Conservation (phyloP, 495 filamentous ascomycete genomes). For the Schizothecium vesticola region DNA sequence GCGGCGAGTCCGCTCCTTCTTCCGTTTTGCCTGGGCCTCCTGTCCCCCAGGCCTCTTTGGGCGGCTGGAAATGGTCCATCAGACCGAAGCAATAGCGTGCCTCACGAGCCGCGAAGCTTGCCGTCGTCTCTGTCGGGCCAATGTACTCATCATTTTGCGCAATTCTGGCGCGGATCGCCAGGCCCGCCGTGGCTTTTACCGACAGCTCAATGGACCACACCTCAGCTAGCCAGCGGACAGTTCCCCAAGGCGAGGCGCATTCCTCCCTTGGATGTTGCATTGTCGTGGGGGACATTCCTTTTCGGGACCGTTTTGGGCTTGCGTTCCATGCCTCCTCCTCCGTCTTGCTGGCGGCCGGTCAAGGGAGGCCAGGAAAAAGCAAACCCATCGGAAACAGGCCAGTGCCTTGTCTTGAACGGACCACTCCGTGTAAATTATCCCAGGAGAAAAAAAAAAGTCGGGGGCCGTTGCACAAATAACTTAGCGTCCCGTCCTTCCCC, state of each 20-base stretch:
- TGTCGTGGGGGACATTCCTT: constrained; percentile 7
- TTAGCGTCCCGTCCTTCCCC: constrained; percentile 12
- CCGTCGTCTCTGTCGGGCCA: not conserved
- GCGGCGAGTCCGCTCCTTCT: constrained; percentile 3
- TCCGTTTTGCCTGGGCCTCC: not conserved
- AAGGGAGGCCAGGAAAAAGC: not conserved
- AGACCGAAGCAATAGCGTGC: not conserved
- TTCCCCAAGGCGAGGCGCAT: not conserved
- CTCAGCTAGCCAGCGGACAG: not conserved
- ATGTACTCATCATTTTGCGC: constrained; percentile 4
- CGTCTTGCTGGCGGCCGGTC: not conserved
- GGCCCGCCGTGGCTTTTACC: constrained; percentile 7
- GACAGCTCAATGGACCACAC: constrained; percentile 1
- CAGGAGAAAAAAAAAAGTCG: constrained; percentile 11
- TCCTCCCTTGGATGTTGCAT: constrained; percentile 8
- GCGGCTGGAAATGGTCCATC: not conserved
- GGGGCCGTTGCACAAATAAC: constrained; percentile 11
- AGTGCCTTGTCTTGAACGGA: constrained; percentile 11
- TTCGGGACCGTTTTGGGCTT: constrained; percentile 6
- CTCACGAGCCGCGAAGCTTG: constrained; percentile 5
- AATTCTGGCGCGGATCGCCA: constrained; percentile 8
- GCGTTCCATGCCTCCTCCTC: constrained; percentile 1
- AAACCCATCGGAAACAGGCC: constrained; percentile 7
- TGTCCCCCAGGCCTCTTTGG: not conserved
- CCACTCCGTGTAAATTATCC: constrained; percentile 11